These are phyloP conservation scores for Apiospora sp. DNA, from an alignment of 2,329 filamentous ascomycete species.

Conservation along the genomic window DNA sequence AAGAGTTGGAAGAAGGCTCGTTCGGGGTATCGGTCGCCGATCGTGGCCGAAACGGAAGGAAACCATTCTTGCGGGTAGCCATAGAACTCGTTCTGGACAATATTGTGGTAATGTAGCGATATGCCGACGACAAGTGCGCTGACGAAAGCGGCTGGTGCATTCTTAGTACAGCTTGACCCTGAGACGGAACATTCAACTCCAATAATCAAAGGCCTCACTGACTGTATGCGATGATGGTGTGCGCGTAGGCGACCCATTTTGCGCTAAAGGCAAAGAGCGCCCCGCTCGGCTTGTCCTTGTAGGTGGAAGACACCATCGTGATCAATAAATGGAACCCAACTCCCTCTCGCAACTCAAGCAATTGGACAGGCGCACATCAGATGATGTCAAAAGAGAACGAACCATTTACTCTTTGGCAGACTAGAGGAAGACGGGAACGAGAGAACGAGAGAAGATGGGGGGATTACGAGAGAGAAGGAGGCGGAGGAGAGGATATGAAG, in stretches of 20 bases:
- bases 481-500: neutral
- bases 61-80: slow-evolving; percentile 97
- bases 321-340: slow-evolving; percentile 8
- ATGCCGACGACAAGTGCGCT: slow-evolving; percentile 85
- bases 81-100: slow-evolving; percentile 96
- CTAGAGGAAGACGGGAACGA: slow-evolving; percentile 12
- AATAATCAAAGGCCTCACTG: slow-evolving; percentile 41
- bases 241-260: slow-evolving; percentile 88
- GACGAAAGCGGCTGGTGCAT: slow-evolving; percentile 75
- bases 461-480: slow-evolving; percentile 17
- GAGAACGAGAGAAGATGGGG: slow-evolving; percentile 17
- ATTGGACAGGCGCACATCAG: neutral
- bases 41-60: slow-evolving; percentile 93
- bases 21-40: slow-evolving; percentile 96
- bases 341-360: slow-evolving; percentile 19
- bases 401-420: neutral
- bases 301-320: slow-evolving; percentile 54
- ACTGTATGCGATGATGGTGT: slow-evolving; percentile 87
- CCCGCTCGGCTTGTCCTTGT: slow-evolving; percentile 71
- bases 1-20: slow-evolving; percentile 97
- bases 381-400: neutral
- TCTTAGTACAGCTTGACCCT: slow-evolving; percentile 16
- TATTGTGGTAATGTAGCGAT: slow-evolving; percentile 91
- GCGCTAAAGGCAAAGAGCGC: slow-evolving; percentile 75
- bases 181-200: slow-evolving; percentile 23